Conservation (phyloP, 176 grass and related monocot genomes). For the Phoenix dactylifera region DNA sequence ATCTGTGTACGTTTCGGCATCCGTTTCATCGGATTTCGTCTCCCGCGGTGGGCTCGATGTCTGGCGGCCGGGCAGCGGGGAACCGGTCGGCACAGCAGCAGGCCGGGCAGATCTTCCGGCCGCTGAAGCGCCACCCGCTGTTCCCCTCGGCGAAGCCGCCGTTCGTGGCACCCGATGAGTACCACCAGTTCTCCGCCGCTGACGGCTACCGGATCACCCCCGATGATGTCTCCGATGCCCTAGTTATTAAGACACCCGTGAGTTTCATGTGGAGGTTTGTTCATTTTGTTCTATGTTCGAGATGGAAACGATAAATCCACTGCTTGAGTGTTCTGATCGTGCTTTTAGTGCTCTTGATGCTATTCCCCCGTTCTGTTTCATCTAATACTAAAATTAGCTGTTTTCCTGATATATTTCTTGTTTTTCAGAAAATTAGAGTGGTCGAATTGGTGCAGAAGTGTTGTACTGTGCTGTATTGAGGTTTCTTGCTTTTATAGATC, state of each 20-base stretch:
- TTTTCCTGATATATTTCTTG: too few species aligned
- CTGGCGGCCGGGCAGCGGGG: conserved; percentile 19
- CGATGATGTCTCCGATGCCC: conserved; percentile 44
- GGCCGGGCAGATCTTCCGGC: conserved; percentile 45
- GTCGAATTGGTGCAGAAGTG: too few species aligned
- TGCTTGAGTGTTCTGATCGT: conserved; percentile 7
- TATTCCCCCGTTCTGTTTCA: not conserved
- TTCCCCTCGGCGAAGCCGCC: conserved; percentile 8
- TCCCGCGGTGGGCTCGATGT: conserved; percentile 26
- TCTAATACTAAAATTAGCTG: too few species aligned
- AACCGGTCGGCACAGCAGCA: conserved; percentile 17
- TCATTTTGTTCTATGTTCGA: conserved; percentile 10
- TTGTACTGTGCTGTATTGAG: too few species aligned
- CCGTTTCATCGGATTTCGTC: too few species aligned
- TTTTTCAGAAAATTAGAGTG: too few species aligned
- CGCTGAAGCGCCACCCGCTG: conserved; percentile 28
- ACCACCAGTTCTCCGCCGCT: conserved; percentile 33
- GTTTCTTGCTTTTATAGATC: too few species aligned
- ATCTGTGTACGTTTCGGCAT: too few species aligned
- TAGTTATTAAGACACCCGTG: conserved; percentile 49
- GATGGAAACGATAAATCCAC: not conserved
- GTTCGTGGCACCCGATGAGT: conserved; percentile 34
- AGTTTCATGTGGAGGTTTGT: conserved; percentile 29
- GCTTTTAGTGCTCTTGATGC: not conserved
- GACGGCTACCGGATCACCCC: conserved; percentile 2